These are phyloP conservation scores for Pelargonium australe DNA, from an alignment of 441 rosid genomes.

Conservation along the genomic window DNA sequence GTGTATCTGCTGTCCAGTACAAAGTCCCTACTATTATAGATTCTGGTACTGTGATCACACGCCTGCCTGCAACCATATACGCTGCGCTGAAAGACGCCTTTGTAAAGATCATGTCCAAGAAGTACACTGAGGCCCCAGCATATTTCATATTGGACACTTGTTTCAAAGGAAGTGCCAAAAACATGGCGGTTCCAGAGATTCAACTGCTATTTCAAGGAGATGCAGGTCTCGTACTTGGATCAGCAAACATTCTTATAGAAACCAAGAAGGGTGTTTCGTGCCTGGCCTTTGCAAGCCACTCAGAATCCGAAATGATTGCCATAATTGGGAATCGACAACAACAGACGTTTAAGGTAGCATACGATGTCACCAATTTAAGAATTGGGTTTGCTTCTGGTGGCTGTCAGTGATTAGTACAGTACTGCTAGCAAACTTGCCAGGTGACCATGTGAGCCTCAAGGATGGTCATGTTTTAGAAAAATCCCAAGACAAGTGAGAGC, in stretches of 20 bases:
- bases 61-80: conserved; percentile 37
- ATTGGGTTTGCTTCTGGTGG: conserved; percentile 31
- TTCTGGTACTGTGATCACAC: conserved; percentile 41
- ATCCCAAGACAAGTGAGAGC: too few relatives aligned
- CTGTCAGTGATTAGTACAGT: not conserved
- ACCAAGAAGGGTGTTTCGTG: conserved; percentile 27
- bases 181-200: conserved; percentile 30
- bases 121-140: conserved; percentile 24
- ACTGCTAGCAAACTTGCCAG: too few relatives aligned
- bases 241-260: conserved; percentile 31
- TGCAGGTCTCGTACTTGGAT: conserved; percentile 27
- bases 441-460: too few relatives aligned
- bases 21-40: conserved; percentile 28
- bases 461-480: too few relatives aligned
- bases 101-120: conserved; percentile 28
- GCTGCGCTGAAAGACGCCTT: conserved; percentile 28
- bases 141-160: conserved; percentile 39
- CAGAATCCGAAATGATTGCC: conserved; percentile 16
- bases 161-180: conserved; percentile 30
- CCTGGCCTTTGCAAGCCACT: conserved; percentile 34
- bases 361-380: conserved; percentile 32
- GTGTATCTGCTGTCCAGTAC: too few relatives aligned
- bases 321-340: conserved; percentile 45
- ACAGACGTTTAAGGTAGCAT: conserved; percentile 32
- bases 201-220: conserved; percentile 35